phyloP scores from a whole-genome alignment of 148 eudicot genomes.

The Cornus kousa region DNA sequence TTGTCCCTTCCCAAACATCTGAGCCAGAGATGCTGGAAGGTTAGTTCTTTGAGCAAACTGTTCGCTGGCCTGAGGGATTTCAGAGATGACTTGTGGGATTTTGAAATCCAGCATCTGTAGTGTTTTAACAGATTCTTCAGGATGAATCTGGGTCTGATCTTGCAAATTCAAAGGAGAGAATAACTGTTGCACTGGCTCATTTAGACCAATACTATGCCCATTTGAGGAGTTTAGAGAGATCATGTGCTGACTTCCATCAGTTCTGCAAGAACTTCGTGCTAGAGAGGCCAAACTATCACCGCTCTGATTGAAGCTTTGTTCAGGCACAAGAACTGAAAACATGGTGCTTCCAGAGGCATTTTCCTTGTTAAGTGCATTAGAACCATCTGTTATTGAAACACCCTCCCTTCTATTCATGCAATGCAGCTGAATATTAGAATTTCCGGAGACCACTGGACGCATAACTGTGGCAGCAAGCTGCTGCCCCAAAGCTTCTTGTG shows the following conservation, averaged over 20 bases:
- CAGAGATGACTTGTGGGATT: slow-evolving; percentile 21
- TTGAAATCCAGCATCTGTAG: slow-evolving; percentile 16
- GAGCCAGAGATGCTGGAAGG: slow-evolving; percentile 43
- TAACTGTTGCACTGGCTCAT: slow-evolving; percentile 21
- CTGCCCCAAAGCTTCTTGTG: slow-evolving; percentile 30
- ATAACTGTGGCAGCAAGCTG: slow-evolving; percentile 24
- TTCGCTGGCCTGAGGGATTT: slow-evolving; percentile 30
- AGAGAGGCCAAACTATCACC: slow-evolving; percentile 21
- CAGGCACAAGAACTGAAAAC: slow-evolving; percentile 23
- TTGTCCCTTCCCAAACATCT: slow-evolving; percentile 44
- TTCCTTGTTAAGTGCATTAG: slow-evolving; percentile 10
- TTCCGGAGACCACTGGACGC: slow-evolving; percentile 27
- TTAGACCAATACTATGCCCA: slow-evolving; percentile 21
- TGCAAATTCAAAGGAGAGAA: slow-evolving; percentile 25
- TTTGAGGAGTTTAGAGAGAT: slow-evolving; percentile 20
- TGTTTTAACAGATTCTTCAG: slow-evolving; percentile 24
- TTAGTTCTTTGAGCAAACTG: slow-evolving; percentile 38
- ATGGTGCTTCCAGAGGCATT: slow-evolving; percentile 17
- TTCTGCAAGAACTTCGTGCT: slow-evolving; percentile 24
- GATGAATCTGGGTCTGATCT: slow-evolving; percentile 25
- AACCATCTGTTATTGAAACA: slow-evolving; percentile 10
- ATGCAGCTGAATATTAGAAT: slow-evolving; percentile 29
- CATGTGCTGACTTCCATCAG: slow-evolving; percentile 20
- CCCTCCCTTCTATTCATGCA: slow-evolving; percentile 17
- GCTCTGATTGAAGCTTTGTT: slow-evolving; percentile 29